Evolutionary conservation across 2,329 filamentous ascomycete species (phyloP), one percentile per base, ranked within the genome.

Genomic region (Alternaria gansuensis): DNA sequence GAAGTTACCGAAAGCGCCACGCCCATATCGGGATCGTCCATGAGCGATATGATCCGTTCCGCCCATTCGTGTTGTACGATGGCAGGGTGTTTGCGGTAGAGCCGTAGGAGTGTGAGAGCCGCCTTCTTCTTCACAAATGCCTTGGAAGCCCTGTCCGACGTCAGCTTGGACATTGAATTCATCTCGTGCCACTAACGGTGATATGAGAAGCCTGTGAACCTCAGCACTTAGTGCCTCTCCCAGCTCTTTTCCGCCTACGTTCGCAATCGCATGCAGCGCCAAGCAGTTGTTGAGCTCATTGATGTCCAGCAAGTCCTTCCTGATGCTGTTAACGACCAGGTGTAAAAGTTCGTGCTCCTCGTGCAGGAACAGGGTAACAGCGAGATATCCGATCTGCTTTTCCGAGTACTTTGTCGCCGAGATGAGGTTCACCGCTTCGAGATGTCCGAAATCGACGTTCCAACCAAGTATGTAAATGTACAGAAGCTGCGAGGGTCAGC

Each of bases 91-190:
- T 99, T 99, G 68, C 95, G 91, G 79, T 98, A 99, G 5, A 99
- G 81, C 54, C 95, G 90, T 54, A 99, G 86, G 34, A 99, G 84
- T 0, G 95, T 99, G 51, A 99, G 82, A 6, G 95, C 95, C 1
- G 95, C 94, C 84, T 99, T 99, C 82, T 99, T 99, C 85, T 99
- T 99, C 60, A 99, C 95, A 69, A 99, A 99, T 0, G 95, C 89
- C 79, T 98, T 99, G 0, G 94, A 98, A 8, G 89, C 89, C 41
- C 86, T 88, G 50, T 14, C 33, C 26, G 37, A 52, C 41, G 59
- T 78, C 55, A 78, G 73, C 53, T n/a, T 50, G 7, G 33, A 23
- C 52, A 36, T 23, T 14, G 31, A 34, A 14, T 21, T 36, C 9
- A 2, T 23, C 11, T 14, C 17, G 5, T 23, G 37, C 24, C 44